Base-by-base conservation (phyloP, 2,329 filamentous ascomycete genomes). In the Rhinocladiella mackenziei region DNA sequence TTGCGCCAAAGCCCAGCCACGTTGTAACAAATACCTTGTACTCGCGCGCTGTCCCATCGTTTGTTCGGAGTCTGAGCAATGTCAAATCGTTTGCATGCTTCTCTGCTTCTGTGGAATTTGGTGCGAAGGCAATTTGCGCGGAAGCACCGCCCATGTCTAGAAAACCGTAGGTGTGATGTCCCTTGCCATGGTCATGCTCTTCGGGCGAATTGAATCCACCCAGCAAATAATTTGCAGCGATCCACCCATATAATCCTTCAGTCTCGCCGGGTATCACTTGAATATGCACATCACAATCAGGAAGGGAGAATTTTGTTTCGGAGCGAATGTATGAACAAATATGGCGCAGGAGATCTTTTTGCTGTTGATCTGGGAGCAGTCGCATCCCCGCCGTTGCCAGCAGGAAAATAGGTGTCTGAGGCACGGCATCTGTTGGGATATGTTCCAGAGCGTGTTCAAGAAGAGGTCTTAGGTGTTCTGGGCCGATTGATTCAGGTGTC, bases 61-160 rank as follows among this genome's bases (percentile, higher is more conserved):
- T 67, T 2, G 82, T 92, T 51, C 94, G 80, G 68, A 98, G 71
- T 36, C 92, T 83, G 46, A 98, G 68, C 10, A 97, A 65, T 53
- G 89, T 95, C 43, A 98, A 70, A 61, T 97, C 89, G 51, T 96
- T 78, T 0, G 87, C 83, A 63, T 98, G 94, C 60, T 89, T 92
- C 59, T 82, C 78, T 1, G 89, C 83, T 64, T 98, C 92, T 1
- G 92, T 97, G 3, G 77, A 70, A 65, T 98, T 98, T 1, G 92
- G 92, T 2, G 89, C 91, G 65, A 98, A 98, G 0, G 94, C 92
- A 60, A 98, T 97, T 67, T 98, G 92, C 11, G 92, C 91, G 0
- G 91, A 97, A 18, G 92, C 92, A 39, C 92, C 92, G 37, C 92
- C 92, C 94, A 98, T 98, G 62, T 98, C 92, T 49, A 98, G 71